These are phyloP conservation scores for Yarrowia phangngaensis DNA, from an alignment of 805 yeast genomes.

Conservation along the genomic window DNA sequence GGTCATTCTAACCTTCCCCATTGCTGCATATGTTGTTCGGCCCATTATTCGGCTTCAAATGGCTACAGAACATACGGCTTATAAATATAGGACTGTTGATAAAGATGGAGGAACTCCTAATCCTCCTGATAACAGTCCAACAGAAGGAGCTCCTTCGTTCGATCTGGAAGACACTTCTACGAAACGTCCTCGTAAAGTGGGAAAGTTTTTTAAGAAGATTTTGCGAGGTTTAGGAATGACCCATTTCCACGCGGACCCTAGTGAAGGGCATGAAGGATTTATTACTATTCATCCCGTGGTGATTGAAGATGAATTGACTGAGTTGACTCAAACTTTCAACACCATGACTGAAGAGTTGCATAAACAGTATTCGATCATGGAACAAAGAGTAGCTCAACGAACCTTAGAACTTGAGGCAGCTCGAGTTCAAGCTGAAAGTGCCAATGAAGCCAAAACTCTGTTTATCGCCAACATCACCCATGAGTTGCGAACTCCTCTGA, in stretches of 20 bases:
- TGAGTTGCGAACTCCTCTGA: constrained; percentile 89
- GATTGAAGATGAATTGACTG: constrained; percentile 72
- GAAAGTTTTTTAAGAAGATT: constrained; percentile 1
- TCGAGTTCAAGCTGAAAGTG: constrained; percentile 48
- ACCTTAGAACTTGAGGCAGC: constrained; percentile 76
- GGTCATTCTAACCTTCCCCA: constrained; percentile 71
- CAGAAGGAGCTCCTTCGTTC: background rate
- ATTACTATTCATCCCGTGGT: constrained; percentile 25
- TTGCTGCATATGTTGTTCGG: constrained; percentile 78
- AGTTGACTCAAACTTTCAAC: constrained; percentile 82
- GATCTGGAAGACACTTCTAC: background rate
- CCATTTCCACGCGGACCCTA: constrained; percentile 15
- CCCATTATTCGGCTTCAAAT: constrained; percentile 76
- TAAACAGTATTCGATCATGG: constrained; percentile 75
- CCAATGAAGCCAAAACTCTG: constrained; percentile 91
- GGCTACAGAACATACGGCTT: constrained; percentile 66
- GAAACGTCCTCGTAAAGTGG: background rate
- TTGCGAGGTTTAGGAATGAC: constrained; percentile 12
- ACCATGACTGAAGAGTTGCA: constrained; percentile 86
- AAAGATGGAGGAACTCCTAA: background rate
- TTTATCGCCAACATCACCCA: constrained; percentile 92
- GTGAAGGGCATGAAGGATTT: constrained; percentile 9
- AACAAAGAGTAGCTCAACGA: constrained; percentile 80
- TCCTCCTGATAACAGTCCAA: constrained; percentile 1
- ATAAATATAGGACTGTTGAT: constrained; percentile 36